phyloP scores from a whole-genome alignment of 345 rosid species.

The Pugionium cornutum region DNA sequence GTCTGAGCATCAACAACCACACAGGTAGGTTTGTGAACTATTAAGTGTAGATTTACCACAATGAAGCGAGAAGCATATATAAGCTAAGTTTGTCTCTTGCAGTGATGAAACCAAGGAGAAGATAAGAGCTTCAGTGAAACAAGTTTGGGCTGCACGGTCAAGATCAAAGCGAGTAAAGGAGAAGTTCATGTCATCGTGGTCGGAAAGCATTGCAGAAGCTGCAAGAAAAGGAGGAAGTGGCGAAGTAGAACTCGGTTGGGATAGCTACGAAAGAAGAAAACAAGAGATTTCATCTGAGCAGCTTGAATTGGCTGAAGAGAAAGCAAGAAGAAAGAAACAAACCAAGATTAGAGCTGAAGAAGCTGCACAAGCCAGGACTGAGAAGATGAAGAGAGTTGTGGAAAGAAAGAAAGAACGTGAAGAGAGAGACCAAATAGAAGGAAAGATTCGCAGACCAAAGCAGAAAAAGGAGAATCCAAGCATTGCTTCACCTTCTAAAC shows the following conservation, averaged over 20 bases:
- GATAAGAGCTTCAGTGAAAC: conserved; percentile 59
- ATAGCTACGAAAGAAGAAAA: conserved; percentile 59
- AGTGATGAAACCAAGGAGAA: conserved; percentile 70
- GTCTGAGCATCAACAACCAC: conserved; percentile 59
- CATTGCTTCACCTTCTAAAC: conserved; percentile 40
- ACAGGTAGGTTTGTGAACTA: conserved; percentile 51
- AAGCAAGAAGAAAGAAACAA: conserved; percentile 50
- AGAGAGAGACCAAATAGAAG: conserved; percentile 48
- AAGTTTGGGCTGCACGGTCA: conserved; percentile 61
- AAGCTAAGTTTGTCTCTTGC: conserved; percentile 36
- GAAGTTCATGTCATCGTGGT: conserved; percentile 54
- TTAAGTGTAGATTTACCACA: not conserved
- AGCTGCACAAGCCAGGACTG: conserved; percentile 54
- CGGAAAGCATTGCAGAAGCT: conserved; percentile 56
- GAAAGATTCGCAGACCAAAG: conserved; percentile 33
- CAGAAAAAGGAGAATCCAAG: conserved; percentile 39
- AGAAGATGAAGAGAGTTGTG: conserved; percentile 54
- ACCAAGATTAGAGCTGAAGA: conserved; percentile 47
- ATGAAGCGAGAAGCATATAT: not conserved
- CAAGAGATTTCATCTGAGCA: conserved; percentile 52
- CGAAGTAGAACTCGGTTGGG: conserved; percentile 67
- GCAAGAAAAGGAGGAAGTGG: conserved; percentile 68
- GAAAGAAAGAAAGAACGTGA: conserved; percentile 57
- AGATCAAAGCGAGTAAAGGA: conserved; percentile 52
- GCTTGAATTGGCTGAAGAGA: conserved; percentile 48